phyloP scores from a whole-genome alignment of 2,329 filamentous ascomycete species.

The Alternaria consortialis region DNA sequence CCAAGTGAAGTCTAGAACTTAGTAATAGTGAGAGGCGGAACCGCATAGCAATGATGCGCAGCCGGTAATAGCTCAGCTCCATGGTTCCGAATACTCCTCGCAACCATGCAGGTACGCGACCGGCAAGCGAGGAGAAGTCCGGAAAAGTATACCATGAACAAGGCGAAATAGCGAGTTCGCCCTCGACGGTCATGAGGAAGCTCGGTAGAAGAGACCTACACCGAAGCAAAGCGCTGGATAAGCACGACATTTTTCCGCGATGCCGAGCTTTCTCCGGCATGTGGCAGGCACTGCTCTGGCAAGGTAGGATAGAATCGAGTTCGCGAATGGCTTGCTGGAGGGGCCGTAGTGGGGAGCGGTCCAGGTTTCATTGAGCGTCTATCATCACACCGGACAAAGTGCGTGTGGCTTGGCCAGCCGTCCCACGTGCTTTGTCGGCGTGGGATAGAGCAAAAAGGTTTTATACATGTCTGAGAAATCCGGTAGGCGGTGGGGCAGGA shows the following conservation, averaged over 20 bases:
- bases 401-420: constrained; percentile 23
- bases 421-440: constrained; percentile 22
- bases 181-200: constrained; percentile 7
- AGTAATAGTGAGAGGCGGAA: constrained; percentile 1
- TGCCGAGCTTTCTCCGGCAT: constrained; percentile 33
- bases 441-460: constrained; percentile 35
- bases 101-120: constrained; percentile 20
- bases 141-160: constrained; percentile 16
- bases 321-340: constrained; percentile 15
- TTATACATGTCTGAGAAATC: constrained; percentile 29
- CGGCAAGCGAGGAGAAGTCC: constrained; percentile 13
- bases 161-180: constrained; percentile 10
- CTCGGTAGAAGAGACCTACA: constrained; percentile 22
- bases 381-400: constrained; percentile 1
- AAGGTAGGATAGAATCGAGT: constrained; percentile 27
- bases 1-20: background rate
- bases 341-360: constrained; percentile 6
- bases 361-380: constrained; percentile 8
- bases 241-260: constrained; percentile 23
- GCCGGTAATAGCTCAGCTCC: background rate
- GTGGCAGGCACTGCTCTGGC: background rate
- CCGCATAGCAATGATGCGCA: constrained; percentile 1
- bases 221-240: constrained; percentile 40
- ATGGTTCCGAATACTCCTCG: constrained; percentile 11
- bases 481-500: constrained; percentile 19